phyloP scores from a whole-genome alignment of 345 rosid genomes.

The Corchorus capsularis region DNA sequence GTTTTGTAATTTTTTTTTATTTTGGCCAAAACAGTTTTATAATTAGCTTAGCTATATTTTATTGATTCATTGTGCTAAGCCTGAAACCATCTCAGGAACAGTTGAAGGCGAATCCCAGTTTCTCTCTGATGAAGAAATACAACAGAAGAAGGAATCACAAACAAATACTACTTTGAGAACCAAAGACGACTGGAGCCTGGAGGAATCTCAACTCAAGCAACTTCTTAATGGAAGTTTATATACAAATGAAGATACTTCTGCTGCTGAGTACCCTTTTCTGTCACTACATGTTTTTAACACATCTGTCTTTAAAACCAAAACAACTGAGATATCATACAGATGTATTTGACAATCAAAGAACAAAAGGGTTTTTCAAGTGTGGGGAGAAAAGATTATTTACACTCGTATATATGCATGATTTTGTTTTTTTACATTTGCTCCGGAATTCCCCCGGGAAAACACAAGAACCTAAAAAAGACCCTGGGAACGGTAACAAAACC shows the following conservation, averaged over 20 bases:
- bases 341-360: too few relatives aligned
- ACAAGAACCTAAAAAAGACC: neutral
- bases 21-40: too few relatives aligned
- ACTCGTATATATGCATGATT: neutral
- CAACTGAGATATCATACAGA: neutral
- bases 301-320: neutral
- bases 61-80: too few relatives aligned
- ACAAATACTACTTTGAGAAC: neutral
- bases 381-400: constrained; percentile 5
- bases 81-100: neutral
- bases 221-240: neutral
- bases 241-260: neutral
- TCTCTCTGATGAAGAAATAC: neutral
- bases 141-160: neutral
- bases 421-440: neutral
- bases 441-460: neutral
- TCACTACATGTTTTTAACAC: neutral
- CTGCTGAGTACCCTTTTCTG: neutral
- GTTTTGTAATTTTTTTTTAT: too few relatives aligned
- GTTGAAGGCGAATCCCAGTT: neutral
- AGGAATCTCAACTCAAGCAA: neutral
- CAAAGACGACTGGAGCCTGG: neutral
- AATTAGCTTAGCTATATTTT: too few relatives aligned
- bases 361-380: neutral
- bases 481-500: neutral